Evolutionary conservation across 1,284 basidiomycete species (phyloP), one percentile per base, ranked within the genome.

Genomic region (Melampsora abietis-canadensis): DNA sequence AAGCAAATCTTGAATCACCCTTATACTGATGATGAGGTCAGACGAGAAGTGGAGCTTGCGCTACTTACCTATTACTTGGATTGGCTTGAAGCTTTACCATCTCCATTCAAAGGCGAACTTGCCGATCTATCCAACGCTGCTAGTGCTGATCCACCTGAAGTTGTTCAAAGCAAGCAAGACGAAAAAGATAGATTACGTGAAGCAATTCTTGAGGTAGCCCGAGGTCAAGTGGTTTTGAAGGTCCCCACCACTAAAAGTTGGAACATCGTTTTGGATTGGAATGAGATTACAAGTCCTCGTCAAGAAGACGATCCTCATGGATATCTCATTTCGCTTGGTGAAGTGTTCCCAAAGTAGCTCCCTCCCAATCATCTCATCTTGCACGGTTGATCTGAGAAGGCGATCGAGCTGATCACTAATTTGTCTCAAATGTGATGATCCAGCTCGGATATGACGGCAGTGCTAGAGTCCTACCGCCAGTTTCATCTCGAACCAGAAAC

Each of bases 241-340:
- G 85, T 92, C n/a, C 85, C 87, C 0, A 88, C 94, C 78, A 88
- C 90, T 77, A 78, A 89, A 17, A 91, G 91, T 0, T 96, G 93
- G 93, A 85, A 83, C 44, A 82, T 92, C 21, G 88, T 86, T 77
- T 84, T 98, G 54, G 92, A 98, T 79, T 87, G 88, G 78, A 87
- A 85, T 64, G 89, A 98, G 79, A 85, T 85, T 15, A 37, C 57
- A 21, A 48, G 62, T 48, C 46, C 40, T 37, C 37, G n/a, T 37
- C 48, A 66, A 66, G 40, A 62, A 21, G 64, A 54, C n/a, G 70
- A 74, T 51, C 64, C 70, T 61, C 57, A 66, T 37, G 70, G 70
- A 47, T 74, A 66, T 48, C 70, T 74, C 6, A 61, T 57, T 30
- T 66, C 30, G 21, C 46, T 74, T 17, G n/a, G 63, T 31, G 64